Evolutionary conservation across 768 basidiomycete genomes (phyloP).

Genomic region (Hericium erinaceus): DNA sequence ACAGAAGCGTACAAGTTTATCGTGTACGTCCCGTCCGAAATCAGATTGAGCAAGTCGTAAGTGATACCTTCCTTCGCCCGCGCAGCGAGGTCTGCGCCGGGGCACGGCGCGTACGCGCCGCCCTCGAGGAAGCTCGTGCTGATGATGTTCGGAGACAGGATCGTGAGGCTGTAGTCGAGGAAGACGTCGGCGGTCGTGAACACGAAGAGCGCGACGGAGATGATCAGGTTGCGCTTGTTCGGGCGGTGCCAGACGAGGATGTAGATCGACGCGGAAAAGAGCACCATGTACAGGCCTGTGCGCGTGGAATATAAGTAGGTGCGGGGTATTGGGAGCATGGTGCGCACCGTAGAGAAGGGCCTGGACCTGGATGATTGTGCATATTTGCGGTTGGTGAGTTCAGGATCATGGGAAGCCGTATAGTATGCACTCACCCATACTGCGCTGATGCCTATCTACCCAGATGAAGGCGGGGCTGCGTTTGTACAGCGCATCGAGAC

Average conservation of each 20-base stretch:
- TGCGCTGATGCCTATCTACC: too few relatives aligned
- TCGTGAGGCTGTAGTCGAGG: neutral
- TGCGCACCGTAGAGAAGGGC: neutral
- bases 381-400: too few relatives aligned
- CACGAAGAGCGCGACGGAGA: neutral
- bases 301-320: neutral
- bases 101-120: neutral
- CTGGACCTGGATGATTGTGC: neutral
- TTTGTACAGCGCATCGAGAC: too few relatives aligned
- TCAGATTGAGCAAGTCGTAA: neutral
- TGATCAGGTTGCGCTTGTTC: neutral
- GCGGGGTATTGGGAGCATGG: neutral
- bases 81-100: neutral
- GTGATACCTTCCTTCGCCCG: neutral
- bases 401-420: too few relatives aligned
- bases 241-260: neutral
- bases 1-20: neutral
- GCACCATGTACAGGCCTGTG: neutral
- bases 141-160: neutral
- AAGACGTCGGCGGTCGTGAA: neutral
- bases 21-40: neutral
- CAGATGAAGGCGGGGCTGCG: too few relatives aligned
- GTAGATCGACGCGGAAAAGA: neutral
- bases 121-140: neutral
- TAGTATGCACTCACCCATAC: too few relatives aligned